Conservation (phyloP, 1,284 basidiomycete species). For the Trametes polyzona region DNA sequence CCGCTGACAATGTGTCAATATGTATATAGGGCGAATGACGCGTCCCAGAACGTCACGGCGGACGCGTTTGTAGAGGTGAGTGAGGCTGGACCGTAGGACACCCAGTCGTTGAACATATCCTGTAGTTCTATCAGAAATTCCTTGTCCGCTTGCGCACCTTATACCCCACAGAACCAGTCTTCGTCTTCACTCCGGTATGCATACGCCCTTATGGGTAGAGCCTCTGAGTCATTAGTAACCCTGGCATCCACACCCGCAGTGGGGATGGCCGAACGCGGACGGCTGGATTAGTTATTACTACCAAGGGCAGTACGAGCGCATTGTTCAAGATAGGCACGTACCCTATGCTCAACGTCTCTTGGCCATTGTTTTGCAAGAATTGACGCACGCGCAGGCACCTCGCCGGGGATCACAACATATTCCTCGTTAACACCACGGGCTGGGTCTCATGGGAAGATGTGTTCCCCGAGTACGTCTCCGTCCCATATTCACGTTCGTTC, state of each 20-base stretch:
- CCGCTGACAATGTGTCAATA: neutral
- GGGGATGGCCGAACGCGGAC: constrained; percentile 60
- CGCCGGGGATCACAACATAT: constrained; percentile 51
- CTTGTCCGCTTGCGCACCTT: constrained; percentile 46
- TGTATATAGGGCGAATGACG: constrained; percentile 47
- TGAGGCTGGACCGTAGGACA: no score
- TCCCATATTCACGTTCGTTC: no score
- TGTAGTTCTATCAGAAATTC: constrained; percentile 53
- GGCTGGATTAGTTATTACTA: constrained; percentile 54
- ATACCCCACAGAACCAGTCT: constrained; percentile 51
- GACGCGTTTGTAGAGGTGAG: constrained; percentile 49
- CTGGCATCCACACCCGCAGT: no score
- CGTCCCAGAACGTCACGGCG: constrained; percentile 48
- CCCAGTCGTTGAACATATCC: neutral
- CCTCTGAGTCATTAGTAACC: no score
- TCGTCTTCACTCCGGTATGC: constrained; percentile 57
- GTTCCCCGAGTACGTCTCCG: constrained; percentile 52
- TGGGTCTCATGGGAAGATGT: constrained; percentile 59
- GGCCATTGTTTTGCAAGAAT: neutral
- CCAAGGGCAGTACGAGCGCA: constrained; percentile 47
- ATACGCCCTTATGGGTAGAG: constrained; percentile 4
- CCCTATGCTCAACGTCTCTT: neutral
- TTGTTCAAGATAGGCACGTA: constrained; percentile 46
- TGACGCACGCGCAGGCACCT: constrained; percentile 33
- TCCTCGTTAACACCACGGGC: constrained; percentile 60